phyloP scores from a whole-genome alignment of 768 basidiomycete species.

The Clitopilus hobsonii region DNA sequence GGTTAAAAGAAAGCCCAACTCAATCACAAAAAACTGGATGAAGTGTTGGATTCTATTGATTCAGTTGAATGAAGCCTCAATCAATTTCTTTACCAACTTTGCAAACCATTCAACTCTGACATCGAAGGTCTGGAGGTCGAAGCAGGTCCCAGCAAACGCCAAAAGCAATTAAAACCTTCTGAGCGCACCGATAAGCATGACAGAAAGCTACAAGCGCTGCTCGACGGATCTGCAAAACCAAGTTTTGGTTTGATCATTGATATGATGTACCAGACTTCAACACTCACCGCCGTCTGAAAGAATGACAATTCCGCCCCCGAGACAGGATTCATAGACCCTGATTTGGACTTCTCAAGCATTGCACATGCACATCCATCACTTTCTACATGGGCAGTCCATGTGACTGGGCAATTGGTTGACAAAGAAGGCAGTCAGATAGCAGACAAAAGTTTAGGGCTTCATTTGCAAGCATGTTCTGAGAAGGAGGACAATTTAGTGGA shows the following conservation, averaged over 20 bases:
- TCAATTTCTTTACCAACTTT: too few relatives aligned
- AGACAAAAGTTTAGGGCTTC: slow-evolving; percentile 4
- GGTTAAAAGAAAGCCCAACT: too few relatives aligned
- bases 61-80: too few relatives aligned
- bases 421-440: slow-evolving; percentile 7
- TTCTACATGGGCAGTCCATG: slow-evolving; percentile 8
- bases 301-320: slow-evolving; percentile 4
- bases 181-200: too few relatives aligned
- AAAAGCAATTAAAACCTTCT: too few relatives aligned
- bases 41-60: too few relatives aligned
- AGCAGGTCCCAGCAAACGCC: too few relatives aligned
- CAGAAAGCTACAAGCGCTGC: slow-evolving; percentile 1
- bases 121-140: too few relatives aligned
- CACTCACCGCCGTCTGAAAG: background rate
- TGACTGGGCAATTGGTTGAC: slow-evolving; percentile 3
- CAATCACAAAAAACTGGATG: too few relatives aligned
- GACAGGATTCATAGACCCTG: background rate
- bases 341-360: slow-evolving; percentile 1
- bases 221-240: slow-evolving; percentile 11
- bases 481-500: slow-evolving; percentile 4
- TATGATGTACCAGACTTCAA: slow-evolving; percentile 5
- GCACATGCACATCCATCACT: slow-evolving; percentile 11
- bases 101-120: too few relatives aligned
- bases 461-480: slow-evolving; percentile 4
- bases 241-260: slow-evolving; percentile 8